Base-by-base conservation (phyloP, 305 asterid species). In the Petunia hybrid region DNA sequence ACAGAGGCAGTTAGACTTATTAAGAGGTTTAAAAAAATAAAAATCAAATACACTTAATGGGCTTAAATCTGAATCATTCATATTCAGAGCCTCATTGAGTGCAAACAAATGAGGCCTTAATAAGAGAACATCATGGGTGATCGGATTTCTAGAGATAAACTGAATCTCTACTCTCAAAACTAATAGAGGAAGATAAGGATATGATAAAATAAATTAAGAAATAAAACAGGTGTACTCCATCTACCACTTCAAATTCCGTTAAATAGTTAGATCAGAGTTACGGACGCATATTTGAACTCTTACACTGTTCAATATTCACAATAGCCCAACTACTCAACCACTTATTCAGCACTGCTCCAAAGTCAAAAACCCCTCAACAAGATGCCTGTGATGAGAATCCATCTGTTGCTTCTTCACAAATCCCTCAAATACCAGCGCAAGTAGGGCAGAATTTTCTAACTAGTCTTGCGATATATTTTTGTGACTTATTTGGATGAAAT, bases 221-320 rank as follows among this genome's bases (percentile, higher is more conserved):
- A 46, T 8, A 46, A 46, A 46, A 1, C 31, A 46, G 53, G 7
- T 46, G 53, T 6, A 46, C 12, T 46, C 53, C 53, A 46, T 46
- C 53, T 69, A 69, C 57, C 36, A 43, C 57, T 69, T 69, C 76
- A 69, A 57, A 43, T 69, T 41, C 76, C 4, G 42, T 68, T 43
- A 68, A 55, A 68, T 68, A 42, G 56, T 68, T 69, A 43, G 22
- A 42, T 31, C 42, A 46, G 10, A 70, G 45, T 31, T 70, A 22
- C 14, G 6, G 31, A 70, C 77, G 22, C 60, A 59, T 9, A 31
- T 46, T 70, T 70, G 42, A 70, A 46, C 77, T 70, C 77, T 1
- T 46, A 31, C 2, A 70, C 60, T 9, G 12, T 70, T 70, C 10
- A 5, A 0, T 10, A 46, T 70, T 69, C 31, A 22, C 60, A 46